phyloP scores from a whole-genome alignment of 2,329 filamentous ascomycete species.

The Ophiostoma ulmi region DNA sequence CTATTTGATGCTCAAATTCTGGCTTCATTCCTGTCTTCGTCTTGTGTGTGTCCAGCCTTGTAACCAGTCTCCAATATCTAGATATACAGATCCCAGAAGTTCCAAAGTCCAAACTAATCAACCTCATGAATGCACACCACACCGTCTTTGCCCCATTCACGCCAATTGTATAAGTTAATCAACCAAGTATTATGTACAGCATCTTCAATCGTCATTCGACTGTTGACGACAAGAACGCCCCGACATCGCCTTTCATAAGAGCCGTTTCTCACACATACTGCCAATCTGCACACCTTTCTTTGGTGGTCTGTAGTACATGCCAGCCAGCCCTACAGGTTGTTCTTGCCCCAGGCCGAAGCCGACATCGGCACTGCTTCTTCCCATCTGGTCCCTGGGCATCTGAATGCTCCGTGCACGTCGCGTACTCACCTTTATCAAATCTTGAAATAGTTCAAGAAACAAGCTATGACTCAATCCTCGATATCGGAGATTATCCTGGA shows the following conservation, averaged over 20 bases:
- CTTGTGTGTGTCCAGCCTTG: not conserved
- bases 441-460: not conserved
- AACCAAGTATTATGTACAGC: not conserved
- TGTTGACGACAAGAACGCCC: not conserved
- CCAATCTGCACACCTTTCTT: not conserved
- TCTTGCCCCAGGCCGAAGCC: not conserved
- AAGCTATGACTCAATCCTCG: conserved; percentile 10
- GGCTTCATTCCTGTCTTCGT: not conserved
- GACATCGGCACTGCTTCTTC: not conserved
- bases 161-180: not conserved
- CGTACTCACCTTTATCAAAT: not conserved
- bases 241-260: not conserved
- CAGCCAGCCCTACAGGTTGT: not conserved
- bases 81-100: not conserved
- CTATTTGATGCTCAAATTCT: too few relatives aligned
- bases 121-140: not conserved
- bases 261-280: not conserved
- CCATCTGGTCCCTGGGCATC: not conserved
- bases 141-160: not conserved
- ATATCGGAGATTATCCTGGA: not conserved
- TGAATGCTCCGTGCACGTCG: not conserved
- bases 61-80: not conserved
- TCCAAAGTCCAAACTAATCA: not conserved
- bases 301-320: not conserved
- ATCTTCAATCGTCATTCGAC: not conserved